These are phyloP conservation scores for Petrea volubilis DNA, from an alignment of 257 asterid genomes.

Conservation along the genomic window DNA sequence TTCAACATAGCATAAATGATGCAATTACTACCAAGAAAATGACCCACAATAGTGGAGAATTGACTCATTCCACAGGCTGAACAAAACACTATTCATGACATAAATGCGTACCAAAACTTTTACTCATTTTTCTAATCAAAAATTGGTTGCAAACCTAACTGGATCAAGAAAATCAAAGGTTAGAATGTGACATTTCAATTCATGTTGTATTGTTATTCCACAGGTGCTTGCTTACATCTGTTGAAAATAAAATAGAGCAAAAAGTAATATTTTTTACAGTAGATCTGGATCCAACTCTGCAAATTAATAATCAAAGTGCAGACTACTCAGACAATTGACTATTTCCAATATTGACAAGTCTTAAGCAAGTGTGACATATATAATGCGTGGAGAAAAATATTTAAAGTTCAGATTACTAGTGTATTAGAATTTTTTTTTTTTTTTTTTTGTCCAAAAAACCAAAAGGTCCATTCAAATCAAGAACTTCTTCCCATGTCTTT, in stretches of 20 bases:
- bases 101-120: background rate
- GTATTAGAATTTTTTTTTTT: no score
- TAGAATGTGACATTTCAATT: background rate
- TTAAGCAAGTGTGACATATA: slow-evolving; percentile 1
- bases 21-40: background rate
- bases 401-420: background rate
- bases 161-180: background rate
- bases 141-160: background rate
- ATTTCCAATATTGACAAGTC: background rate
- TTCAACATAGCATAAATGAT: background rate
- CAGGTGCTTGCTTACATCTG: background rate
- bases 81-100: background rate
- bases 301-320: background rate
- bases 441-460: no score
- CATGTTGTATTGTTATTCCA: background rate
- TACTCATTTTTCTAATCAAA: background rate
- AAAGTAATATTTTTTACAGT: background rate
- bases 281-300: background rate
- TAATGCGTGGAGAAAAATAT: background rate
- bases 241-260: background rate
- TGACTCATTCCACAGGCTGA: background rate
- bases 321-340: background rate
- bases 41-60: background rate
- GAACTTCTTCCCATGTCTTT: slow-evolving; percentile 47
- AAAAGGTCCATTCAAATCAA: slow-evolving; percentile 15